phyloP scores from a whole-genome alignment of 2,329 filamentous ascomycete genomes.

The Scytalidium sp. region DNA sequence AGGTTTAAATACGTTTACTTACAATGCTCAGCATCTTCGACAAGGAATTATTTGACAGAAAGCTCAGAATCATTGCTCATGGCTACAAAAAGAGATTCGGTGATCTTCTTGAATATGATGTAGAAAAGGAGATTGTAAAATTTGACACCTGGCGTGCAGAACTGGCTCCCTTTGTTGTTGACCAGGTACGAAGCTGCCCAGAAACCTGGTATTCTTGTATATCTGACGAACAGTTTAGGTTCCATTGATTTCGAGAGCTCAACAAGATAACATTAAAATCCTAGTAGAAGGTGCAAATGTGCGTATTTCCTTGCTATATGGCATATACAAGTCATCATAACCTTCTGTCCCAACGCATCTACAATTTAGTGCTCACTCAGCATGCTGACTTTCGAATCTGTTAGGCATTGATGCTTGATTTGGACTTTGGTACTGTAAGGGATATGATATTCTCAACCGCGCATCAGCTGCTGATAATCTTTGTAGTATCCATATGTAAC shows the following conservation, averaged over 20 bases:
- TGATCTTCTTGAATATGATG: constrained; percentile 61
- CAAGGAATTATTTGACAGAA: constrained; percentile 61
- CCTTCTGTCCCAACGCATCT: too few species aligned
- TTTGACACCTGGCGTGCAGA: constrained; percentile 57
- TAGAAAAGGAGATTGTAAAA: constrained; percentile 64
- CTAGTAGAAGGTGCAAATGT: constrained; percentile 68
- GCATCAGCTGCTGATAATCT: constrained; percentile 9
- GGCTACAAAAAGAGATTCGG: constrained; percentile 70
- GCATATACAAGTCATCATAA: too few species aligned
- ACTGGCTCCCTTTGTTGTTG: constrained; percentile 60
- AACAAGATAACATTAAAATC: constrained; percentile 56
- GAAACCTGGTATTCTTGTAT: neutral
- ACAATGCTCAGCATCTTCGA: constrained; percentile 52
- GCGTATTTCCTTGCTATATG: constrained; percentile 49
- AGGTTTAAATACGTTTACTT: neutral
- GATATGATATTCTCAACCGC: neutral
- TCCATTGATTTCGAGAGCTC: constrained; percentile 58
- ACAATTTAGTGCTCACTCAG: too few species aligned
- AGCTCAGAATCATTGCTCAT: constrained; percentile 57
- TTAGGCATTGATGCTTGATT: constrained; percentile 62
- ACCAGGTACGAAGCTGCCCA: constrained; percentile 38
- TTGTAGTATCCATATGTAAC: constrained; percentile 43
- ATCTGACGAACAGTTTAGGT: constrained; percentile 39
- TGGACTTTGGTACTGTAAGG: constrained; percentile 51
- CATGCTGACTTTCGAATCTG: too few species aligned